These are phyloP conservation scores for Bocquillonia castaneifolia DNA, from an alignment of 441 rosid species.

Conservation along the genomic window DNA sequence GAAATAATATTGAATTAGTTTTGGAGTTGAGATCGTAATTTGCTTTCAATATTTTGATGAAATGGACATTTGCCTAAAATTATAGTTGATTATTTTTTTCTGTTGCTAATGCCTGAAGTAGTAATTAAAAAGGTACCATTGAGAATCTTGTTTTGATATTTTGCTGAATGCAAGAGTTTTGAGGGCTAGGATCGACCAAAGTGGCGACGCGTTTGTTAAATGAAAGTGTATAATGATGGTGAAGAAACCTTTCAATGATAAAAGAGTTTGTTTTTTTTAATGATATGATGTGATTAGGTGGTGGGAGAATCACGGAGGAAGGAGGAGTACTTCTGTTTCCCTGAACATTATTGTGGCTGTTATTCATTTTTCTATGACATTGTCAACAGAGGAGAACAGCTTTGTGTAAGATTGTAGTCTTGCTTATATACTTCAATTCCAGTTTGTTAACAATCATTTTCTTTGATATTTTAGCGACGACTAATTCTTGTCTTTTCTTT, in stretches of 20 bases:
- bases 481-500: not conserved
- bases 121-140: not conserved
- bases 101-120: too few species aligned
- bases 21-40: too few species aligned
- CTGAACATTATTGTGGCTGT: conserved; percentile 69
- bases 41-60: too few species aligned
- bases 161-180: not conserved
- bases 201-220: not conserved
- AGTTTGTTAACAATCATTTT: too few species aligned
- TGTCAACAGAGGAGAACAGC: conserved; percentile 81
- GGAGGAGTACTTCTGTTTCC: conserved; percentile 78
- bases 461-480: not conserved
- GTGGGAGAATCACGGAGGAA: conserved; percentile 78
- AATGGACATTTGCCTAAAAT: too few species aligned
- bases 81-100: too few species aligned
- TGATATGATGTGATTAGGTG: conserved; percentile 37
- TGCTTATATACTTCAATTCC: too few species aligned
- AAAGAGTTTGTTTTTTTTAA: not conserved
- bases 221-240: not conserved
- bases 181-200: not conserved
- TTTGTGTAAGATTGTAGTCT: conserved; percentile 47
- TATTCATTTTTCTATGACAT: conserved; percentile 79
- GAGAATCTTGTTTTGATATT: not conserved
- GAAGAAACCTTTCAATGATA: not conserved
- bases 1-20: not conserved